A percentile compares a stretch with the other conserved stretches of the same genome.
phyloP scores from a whole-genome alignment of 352 stramenopile genomes.

The Globisporangium abappressorium region DNA sequence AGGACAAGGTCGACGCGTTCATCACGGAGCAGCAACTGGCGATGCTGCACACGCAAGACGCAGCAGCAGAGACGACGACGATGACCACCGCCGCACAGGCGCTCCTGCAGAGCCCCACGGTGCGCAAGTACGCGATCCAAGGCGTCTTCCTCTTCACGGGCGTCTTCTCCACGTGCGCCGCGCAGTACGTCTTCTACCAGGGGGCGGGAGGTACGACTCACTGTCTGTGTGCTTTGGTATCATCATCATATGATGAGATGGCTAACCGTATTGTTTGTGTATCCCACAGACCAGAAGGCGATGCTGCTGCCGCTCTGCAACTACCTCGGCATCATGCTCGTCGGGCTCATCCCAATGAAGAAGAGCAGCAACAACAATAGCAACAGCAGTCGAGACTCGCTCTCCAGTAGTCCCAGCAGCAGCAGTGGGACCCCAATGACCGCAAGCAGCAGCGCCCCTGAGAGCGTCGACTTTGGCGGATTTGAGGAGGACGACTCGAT shows the following conservation, averaged over 20 bases:
- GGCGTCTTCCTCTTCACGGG: constrained; percentile 77
- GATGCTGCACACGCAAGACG: background rate
- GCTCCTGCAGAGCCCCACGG: background rate
- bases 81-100: background rate
- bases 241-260: background rate
- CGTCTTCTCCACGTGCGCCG: constrained; percentile 81
- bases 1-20: background rate
- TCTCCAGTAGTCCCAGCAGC: background rate
- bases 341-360: constrained; percentile 51
- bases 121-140: constrained; percentile 33
- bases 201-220: constrained; percentile 29
- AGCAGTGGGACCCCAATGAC: background rate
- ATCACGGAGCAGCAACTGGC: background rate
- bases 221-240: background rate
- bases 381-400: background rate
- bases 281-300: constrained; percentile 55
- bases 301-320: constrained; percentile 87
- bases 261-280: background rate
- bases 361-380: background rate
- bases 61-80: background rate
- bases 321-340: constrained; percentile 86
- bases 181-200: constrained; percentile 84
- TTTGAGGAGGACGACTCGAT: constrained; percentile 11
- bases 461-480: constrained; percentile 10
- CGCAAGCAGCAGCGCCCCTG: background rate